Conservation (phyloP, 768 basidiomycete species). For the Boletus fagicola region DNA sequence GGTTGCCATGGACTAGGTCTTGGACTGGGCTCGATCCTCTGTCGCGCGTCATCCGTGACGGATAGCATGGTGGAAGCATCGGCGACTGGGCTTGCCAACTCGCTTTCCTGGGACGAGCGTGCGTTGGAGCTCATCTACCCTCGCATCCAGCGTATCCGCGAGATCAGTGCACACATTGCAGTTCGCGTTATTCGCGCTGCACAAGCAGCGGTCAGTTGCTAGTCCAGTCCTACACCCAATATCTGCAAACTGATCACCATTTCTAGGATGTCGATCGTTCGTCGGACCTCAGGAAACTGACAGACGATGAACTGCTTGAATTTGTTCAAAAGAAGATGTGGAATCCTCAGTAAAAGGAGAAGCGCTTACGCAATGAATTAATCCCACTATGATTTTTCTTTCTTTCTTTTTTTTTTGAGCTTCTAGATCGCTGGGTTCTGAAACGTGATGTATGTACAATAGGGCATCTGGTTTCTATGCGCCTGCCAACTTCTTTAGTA, state of each 20-base stretch:
- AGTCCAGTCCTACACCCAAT: constrained; percentile 18
- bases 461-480: constrained; percentile 2
- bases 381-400: not conserved
- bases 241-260: constrained; percentile 7
- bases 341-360: constrained; percentile 45
- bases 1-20: constrained; percentile 12
- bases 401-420: not conserved
- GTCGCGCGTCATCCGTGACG: constrained; percentile 66
- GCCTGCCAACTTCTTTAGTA: constrained; percentile 66
- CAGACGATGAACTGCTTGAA: constrained; percentile 51
- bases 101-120: constrained; percentile 69
- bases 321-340: constrained; percentile 71
- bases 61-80: constrained; percentile 89
- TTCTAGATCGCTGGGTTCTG: not conserved
- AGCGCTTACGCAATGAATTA: not conserved
- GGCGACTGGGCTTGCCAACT: constrained; percentile 73
- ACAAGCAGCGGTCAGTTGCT: constrained; percentile 61
- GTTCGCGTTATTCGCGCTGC: constrained; percentile 74
- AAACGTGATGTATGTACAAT: constrained; percentile 9
- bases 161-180: constrained; percentile 78
- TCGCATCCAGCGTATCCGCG: constrained; percentile 76
- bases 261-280: constrained; percentile 54
- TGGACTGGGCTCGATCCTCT: constrained; percentile 76
- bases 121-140: constrained; percentile 75
- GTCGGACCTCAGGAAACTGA: constrained; percentile 51